A percentile compares a stretch with the other conserved stretches of the same genome.
Evolutionary conservation across 257 asterid species (phyloP).

Genomic region (Ocimum tenuiflorum): DNA sequence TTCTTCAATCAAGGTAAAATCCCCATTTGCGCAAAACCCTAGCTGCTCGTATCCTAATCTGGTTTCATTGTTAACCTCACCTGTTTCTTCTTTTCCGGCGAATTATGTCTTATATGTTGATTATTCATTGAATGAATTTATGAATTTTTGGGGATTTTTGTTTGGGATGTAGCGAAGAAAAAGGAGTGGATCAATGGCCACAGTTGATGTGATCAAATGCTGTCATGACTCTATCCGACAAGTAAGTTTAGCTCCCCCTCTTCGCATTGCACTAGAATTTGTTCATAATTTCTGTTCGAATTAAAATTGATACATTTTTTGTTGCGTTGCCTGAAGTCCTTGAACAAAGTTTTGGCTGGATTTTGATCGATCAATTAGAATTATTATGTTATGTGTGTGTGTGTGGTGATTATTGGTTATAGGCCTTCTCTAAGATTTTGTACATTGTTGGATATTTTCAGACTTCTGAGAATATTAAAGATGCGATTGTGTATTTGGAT

Average conservation of each 20-base stretch:
- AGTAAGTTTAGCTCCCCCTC: conserved; percentile 29
- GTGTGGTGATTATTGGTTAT: no score
- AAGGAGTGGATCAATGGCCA: conserved; percentile 34
- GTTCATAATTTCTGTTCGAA: conserved; percentile 9
- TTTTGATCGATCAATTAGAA: background rate
- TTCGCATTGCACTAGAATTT: no score
- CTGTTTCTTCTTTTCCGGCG: background rate
- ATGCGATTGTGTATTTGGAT: conserved; percentile 75
- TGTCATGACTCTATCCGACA: conserved; percentile 85
- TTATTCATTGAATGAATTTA: background rate
- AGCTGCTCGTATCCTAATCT: background rate
- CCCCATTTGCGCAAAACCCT: conserved; percentile 5
- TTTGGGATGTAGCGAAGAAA: conserved; percentile 10
- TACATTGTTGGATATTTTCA: conserved; percentile 19
- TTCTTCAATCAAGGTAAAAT: conserved; percentile 17
- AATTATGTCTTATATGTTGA: background rate
- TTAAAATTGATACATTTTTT: background rate
- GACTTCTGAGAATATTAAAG: conserved; percentile 79
- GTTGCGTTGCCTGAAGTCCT: background rate
- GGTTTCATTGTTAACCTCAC: background rate
- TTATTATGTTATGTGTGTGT: no score
- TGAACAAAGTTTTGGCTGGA: conserved; percentile 1
- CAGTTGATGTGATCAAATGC: conserved; percentile 79
- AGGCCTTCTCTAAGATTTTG: background rate
- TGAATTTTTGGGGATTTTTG: background rate